Evolutionary conservation across 345 rosid genomes (phyloP), one percentile per base, ranked within the genome.

Genomic region (Bretschneidera sinensis): DNA sequence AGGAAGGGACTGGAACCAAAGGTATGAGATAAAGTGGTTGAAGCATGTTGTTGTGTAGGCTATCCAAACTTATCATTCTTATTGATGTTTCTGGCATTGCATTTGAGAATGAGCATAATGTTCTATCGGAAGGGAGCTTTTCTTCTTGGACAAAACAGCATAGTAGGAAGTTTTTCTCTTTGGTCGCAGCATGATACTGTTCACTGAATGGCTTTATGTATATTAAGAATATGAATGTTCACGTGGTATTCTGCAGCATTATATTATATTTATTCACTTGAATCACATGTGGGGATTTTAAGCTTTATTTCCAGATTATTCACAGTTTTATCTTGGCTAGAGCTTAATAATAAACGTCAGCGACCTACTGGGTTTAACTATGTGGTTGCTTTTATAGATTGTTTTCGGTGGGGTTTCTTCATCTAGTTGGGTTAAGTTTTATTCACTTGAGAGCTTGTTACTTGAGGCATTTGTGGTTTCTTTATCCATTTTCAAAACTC

Each of bases 101-200:
- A 21, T 59, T 28, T 28, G 33, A n/a, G n/a, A 3, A 28, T 28
- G 33, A 28, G 33, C 33, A 28, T 3, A 2, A 48, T 43, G 21
- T 20, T 21, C 47, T 25, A 15, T 43, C 25, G 43, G 21, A 62
- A 25, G 55, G 23, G 25, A 43, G 54, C 39, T 53, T 24, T 62
- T 13, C 19, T 35, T 35, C 43, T 51, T 45, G 55, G 24, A 24
- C 47, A 39, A 19, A 8, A 51, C 11, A 21, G 28, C 5, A 28
- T 28, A 28, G 8, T 2, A 28, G 33, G 33, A 28, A 28, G 16
- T 22, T 45, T 23, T n/a, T n/a, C n/a, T 51, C 11, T 47, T 24
- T 47, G 43, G 43, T 8, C 8, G 3, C 33, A 28, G 33, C 33
- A 28, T 28, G 33, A 28, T 2, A 28, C 33, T 28, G 33, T 28